A percentile compares a stretch with the other conserved stretches of the same genome.
Evolutionary conservation across 2,329 filamentous ascomycete genomes (phyloP).

Genomic region (Chaetothyriales sp.): DNA sequence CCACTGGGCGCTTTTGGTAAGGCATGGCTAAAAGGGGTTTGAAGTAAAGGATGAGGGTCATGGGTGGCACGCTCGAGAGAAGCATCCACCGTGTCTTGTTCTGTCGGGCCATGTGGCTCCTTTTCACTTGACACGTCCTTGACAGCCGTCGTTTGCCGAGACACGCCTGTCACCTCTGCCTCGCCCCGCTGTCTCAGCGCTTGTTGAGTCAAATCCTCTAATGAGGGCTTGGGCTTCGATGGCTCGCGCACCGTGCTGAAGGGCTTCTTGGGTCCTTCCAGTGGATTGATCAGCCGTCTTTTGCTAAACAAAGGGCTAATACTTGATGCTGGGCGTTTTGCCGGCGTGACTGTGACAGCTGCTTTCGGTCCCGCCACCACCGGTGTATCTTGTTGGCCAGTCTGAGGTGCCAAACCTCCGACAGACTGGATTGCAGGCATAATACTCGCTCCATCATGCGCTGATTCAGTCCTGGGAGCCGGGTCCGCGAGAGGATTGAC

Average conservation of each 20-base stretch:
- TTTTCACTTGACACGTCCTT: background rate
- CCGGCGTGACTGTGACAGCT: background rate
- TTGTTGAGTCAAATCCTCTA: slow-evolving; percentile 3
- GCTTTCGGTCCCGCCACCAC: background rate
- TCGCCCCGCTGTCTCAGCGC: background rate
- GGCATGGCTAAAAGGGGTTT: background rate
- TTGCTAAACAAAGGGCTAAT: background rate
- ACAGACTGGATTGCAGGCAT: background rate
- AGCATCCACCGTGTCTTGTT: background rate
- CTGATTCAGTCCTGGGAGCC: background rate
- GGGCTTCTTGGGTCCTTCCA: background rate
- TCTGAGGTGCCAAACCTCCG: background rate
- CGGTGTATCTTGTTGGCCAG: background rate
- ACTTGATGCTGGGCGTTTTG: background rate
- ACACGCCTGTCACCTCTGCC: background rate
- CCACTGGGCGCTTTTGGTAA: background rate
- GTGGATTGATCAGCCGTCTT: background rate
- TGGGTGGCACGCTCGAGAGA: background rate
- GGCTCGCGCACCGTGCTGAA: background rate
- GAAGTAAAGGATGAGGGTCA: background rate
- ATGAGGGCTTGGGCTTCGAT: background rate
- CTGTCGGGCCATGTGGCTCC: background rate
- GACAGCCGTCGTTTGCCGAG: background rate
- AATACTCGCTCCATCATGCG: background rate
- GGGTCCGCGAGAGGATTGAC: background rate